Evolutionary conservation across 345 rosid species (phyloP), one percentile per base, ranked within the genome.

Genomic region (Cochlearia excelsa): DNA sequence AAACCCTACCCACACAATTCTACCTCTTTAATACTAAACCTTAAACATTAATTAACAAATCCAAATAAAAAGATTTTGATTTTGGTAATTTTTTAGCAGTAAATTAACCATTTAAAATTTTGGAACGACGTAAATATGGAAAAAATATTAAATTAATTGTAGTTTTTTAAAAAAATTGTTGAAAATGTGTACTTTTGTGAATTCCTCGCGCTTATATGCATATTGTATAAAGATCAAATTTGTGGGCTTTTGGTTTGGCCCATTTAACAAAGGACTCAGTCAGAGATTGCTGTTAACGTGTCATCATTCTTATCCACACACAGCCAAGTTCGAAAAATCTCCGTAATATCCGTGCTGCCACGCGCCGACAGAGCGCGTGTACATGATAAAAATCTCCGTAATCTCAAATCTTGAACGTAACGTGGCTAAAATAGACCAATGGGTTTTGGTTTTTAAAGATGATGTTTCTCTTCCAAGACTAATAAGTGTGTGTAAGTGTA

Each of bases 391-490:
- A 67, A 66, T 58, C 58, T 55, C 16, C 33, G 46, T 11, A 67
- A 42, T 11, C 53, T 39, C 9, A 10, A 37, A 33, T 4, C 40
- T 16, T 16, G 23, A 16, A 16, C 23, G 23, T 16, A 66, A 48
- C 57, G 57, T 50, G 70, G 9, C 49, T 47, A 48, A 47, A 46
- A 57, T 66, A 9, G 54, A 47, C 65, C 72, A 67, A 51, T 66
- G 57, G 70, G 23, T 16, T 16, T 57, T 42, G 33, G 44, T 44
- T 55, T 59, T 50, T 59, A 51, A 16, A 38, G 54, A 51, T 27
- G 46, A 30, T 67, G 57, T 9, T 27, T 7, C 9, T 41, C 23
- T 16, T 16, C 23, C 23, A 16, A 16, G 23, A 50, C 50, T 66
- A 50, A 66, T 43, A 57, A 5, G 3, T 33, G 35, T 37, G 40